Percentiles rank a stretch among this genome's conserved stretches.
Conservation (phyloP, 2,329 filamentous ascomycete genomes). For the Sporothrix inflata region DNA sequence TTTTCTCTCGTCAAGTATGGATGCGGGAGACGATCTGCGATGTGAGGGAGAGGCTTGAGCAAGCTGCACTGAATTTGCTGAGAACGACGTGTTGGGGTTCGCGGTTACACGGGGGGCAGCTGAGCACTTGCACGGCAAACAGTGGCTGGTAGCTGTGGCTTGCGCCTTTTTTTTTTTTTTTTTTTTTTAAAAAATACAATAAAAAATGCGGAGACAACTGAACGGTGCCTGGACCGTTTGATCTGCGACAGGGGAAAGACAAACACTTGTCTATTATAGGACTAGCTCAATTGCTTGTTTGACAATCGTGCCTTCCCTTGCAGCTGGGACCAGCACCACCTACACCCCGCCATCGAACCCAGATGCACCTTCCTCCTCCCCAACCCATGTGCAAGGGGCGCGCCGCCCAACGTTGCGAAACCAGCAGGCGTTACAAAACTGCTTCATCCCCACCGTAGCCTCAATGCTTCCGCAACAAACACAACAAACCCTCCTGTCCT, state of each 20-base stretch:
- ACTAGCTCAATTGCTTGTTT: conserved; percentile 1
- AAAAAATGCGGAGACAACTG: background rate
- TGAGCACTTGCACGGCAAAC: background rate
- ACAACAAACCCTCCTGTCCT: conserved; percentile 13
- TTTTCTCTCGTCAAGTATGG: background rate
- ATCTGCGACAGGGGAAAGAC: background rate
- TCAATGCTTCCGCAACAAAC: conserved; percentile 37
- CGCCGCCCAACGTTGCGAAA: conserved; percentile 37
- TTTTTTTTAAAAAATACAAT: too few species aligned
- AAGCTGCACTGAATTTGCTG: background rate
- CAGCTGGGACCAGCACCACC: conserved; percentile 16
- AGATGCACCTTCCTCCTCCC: background rate
- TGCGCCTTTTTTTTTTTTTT: too few species aligned
- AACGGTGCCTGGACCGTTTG: conserved; percentile 15
- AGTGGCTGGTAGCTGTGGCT: conserved; percentile 21
- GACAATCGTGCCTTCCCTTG: background rate
- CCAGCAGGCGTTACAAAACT: conserved; percentile 41
- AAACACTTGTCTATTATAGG: background rate
- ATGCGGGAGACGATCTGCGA: background rate
- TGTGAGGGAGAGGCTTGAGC: background rate
- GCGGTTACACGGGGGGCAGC: background rate
- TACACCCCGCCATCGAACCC: background rate
- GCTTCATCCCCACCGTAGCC: conserved; percentile 42
- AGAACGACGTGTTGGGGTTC: background rate
- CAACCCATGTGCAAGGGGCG: conserved; percentile 27